A percentile compares a stretch with the other conserved stretches of the same genome.
phyloP scores from a whole-genome alignment of 73 alveolate genomes.

The Stentor coeruleus region DNA sequence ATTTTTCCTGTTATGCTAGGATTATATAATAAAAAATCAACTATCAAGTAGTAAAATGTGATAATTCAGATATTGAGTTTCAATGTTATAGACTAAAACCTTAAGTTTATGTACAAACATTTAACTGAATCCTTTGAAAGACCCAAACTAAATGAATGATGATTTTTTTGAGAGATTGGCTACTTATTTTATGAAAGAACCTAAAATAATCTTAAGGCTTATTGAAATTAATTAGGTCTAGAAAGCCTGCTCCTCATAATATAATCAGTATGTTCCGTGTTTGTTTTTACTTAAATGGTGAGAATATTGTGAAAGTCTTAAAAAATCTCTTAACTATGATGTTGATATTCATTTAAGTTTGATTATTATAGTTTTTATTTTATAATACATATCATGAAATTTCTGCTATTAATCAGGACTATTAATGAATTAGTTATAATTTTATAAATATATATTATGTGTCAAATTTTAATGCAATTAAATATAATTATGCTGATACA shows the following conservation, averaged over 20 bases:
- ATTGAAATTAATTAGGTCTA: too few relatives aligned
- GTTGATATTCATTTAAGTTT: not conserved
- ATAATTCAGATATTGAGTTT: not conserved
- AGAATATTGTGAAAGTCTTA: not conserved
- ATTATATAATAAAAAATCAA: too few relatives aligned
- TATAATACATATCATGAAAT: too few relatives aligned
- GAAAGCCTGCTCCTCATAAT: not conserved
- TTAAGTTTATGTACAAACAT: too few relatives aligned
- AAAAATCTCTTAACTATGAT: not conserved
- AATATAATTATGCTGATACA: too few relatives aligned
- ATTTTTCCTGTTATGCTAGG: not conserved
- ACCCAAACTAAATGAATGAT: not conserved
- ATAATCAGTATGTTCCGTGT: not conserved
- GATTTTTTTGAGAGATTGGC: not conserved
- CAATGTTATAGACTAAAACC: not conserved
- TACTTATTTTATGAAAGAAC: not conserved
- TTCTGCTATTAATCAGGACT: too few relatives aligned
- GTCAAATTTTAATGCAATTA: too few relatives aligned
- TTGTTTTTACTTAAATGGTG: not conserved
- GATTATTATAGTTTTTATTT: too few relatives aligned
- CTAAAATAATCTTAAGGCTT: not conserved
- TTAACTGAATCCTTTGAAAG: not conserved
- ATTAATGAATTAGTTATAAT: too few relatives aligned
- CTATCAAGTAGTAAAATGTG: not conserved
- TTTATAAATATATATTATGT: too few relatives aligned